A percentile compares a stretch with the other conserved stretches of the same genome.
Conservation (phyloP, 1,284 basidiomycete genomes). For the Rugosomyces carneus region DNA sequence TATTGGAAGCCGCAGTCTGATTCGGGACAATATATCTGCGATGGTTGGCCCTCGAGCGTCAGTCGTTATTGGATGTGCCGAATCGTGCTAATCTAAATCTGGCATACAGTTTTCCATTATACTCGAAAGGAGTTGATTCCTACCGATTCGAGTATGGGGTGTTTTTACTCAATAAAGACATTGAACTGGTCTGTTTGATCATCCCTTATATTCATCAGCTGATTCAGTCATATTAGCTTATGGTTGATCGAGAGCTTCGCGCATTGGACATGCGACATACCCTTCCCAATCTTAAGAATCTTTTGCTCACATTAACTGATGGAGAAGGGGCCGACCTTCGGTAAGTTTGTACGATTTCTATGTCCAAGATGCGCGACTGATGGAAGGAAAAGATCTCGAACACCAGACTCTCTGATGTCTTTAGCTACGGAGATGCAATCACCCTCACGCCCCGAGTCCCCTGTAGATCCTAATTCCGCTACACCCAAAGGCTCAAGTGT, state of each 20-base stretch:
- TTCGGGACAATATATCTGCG: conserved; percentile 85
- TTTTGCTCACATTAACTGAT: conserved; percentile 80
- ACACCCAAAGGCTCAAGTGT: conserved; percentile 32
- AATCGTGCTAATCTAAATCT: background rate
- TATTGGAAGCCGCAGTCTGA: conserved; percentile 81
- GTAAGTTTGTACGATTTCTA: conserved; percentile 30
- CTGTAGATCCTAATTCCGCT: conserved; percentile 23
- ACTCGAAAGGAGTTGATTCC: conserved; percentile 89
- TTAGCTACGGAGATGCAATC: conserved; percentile 22
- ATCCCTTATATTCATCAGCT: conserved; percentile 2
- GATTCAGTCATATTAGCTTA: conserved; percentile 52
- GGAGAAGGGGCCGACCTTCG: conserved; percentile 43
- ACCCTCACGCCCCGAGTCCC: conserved; percentile 19
- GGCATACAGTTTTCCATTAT: conserved; percentile 79
- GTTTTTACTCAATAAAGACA: conserved; percentile 95
- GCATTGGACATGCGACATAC: conserved; percentile 94
- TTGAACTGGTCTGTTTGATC: conserved; percentile 71
- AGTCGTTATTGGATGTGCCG: conserved; percentile 24
- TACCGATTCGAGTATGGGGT: conserved; percentile 98
- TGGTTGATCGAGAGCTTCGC: conserved; percentile 82
- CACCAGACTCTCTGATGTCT: conserved; percentile 24
- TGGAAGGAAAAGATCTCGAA: conserved; percentile 15
- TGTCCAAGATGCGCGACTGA: conserved; percentile 3
- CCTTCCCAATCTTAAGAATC: conserved; percentile 92
- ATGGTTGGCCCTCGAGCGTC: conserved; percentile 93